Conservation (phyloP, 805 yeast genomes). For the Candida oleophila region DNA sequence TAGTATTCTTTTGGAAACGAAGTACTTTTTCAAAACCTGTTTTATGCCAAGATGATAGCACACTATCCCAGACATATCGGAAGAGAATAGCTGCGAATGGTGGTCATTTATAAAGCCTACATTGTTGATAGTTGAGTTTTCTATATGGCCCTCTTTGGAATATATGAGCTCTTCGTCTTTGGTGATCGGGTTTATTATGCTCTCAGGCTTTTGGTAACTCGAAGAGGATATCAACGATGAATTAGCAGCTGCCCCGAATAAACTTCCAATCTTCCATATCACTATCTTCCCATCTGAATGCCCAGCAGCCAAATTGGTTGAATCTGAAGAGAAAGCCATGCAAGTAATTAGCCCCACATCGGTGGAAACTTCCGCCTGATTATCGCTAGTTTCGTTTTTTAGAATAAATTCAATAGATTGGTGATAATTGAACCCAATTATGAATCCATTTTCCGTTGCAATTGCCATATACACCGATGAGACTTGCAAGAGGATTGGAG, state of each 20-base stretch:
- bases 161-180: conserved; percentile 21
- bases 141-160: conserved; percentile 30
- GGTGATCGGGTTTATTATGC: conserved; percentile 23
- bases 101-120: conserved; percentile 29
- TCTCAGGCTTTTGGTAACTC: neutral
- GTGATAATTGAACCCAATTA: conserved; percentile 65
- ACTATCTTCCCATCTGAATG: conserved; percentile 60
- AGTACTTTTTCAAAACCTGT: conserved; percentile 51
- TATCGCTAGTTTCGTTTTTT: conserved; percentile 14
- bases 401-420: conserved; percentile 55
- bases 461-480: conserved; percentile 46
- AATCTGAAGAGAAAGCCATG: conserved; percentile 65
- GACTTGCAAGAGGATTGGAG: conserved; percentile 19
- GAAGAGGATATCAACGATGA: neutral
- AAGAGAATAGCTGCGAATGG: conserved; percentile 27
- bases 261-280: conserved; percentile 57
- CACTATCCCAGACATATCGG: conserved; percentile 42
- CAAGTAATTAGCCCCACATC: conserved; percentile 29
- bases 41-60: conserved; percentile 64
- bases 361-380: conserved; percentile 8
- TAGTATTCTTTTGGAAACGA: conserved; percentile 47
- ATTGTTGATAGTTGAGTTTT: conserved; percentile 19
- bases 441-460: conserved; percentile 69
- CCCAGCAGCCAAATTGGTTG: conserved; percentile 69
- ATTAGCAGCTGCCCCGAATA: neutral